Conservation (phyloP, 1,284 basidiomycete species). For the Meripilus lineatus region DNA sequence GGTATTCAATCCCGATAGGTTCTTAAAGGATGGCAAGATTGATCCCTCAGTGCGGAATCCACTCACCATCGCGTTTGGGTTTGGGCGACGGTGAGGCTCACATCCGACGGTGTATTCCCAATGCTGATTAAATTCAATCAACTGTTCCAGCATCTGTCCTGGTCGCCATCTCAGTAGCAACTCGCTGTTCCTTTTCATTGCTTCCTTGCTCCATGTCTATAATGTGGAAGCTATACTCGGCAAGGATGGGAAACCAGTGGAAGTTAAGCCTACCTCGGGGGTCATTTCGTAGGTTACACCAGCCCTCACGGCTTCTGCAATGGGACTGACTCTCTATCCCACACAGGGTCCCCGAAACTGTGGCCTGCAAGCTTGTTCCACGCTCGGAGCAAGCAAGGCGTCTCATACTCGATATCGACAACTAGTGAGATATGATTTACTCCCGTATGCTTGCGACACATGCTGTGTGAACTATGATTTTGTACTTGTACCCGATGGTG, state of each 20-base stretch:
- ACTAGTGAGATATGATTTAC: too few relatives aligned
- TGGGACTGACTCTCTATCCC: too few relatives aligned
- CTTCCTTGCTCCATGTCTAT: conserved; percentile 10
- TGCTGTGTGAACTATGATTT: too few relatives aligned
- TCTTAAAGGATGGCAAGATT: conserved; percentile 5
- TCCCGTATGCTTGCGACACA: too few relatives aligned
- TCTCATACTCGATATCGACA: conserved; percentile 1
- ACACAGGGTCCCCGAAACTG: background rate
- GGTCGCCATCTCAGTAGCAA: conserved; percentile 9
- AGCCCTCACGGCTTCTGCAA: too few relatives aligned
- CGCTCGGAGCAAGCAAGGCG: background rate
- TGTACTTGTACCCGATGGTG: too few relatives aligned
- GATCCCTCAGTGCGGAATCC: background rate
- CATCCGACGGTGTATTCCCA: too few relatives aligned
- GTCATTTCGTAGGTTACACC: too few relatives aligned
- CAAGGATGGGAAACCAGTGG: background rate
- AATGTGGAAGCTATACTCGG: conserved; percentile 6
- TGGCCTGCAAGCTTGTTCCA: background rate
- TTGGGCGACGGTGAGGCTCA: too few relatives aligned
- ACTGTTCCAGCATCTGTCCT: conserved; percentile 15
- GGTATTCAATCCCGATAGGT: conserved; percentile 5
- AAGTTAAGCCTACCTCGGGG: too few relatives aligned
- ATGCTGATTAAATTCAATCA: too few relatives aligned
- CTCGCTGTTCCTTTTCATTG: conserved; percentile 10
- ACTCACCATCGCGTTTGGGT: too few relatives aligned